These are phyloP conservation scores for Cicer judaicum DNA, from an alignment of 306 rosid species.

Conservation along the genomic window DNA sequence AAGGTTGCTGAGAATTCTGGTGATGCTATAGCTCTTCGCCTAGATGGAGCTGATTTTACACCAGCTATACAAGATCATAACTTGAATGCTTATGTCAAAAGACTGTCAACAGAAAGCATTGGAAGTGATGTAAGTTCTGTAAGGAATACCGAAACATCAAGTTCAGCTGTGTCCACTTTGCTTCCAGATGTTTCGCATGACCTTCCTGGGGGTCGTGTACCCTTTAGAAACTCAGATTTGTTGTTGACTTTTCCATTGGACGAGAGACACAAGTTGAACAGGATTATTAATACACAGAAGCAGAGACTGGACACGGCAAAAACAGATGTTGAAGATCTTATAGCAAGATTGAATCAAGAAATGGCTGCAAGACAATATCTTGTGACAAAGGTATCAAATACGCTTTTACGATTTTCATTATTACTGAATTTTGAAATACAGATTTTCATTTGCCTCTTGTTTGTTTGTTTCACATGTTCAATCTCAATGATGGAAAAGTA, in stretches of 20 bases:
- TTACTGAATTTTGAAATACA: slow-evolving; percentile 28
- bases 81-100: slow-evolving; percentile 52
- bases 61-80: slow-evolving; percentile 46
- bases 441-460: slow-evolving; percentile 29
- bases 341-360: slow-evolving; percentile 89
- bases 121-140: slow-evolving; percentile 58
- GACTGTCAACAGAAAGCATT: slow-evolving; percentile 60
- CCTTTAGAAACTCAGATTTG: slow-evolving; percentile 47
- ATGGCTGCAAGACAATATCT: slow-evolving; percentile 80
- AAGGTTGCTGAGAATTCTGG: slow-evolving; percentile 44
- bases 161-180: slow-evolving; percentile 41
- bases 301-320: slow-evolving; percentile 69
- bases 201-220: slow-evolving; percentile 51
- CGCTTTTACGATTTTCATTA: slow-evolving; percentile 16
- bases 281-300: slow-evolving; percentile 66
- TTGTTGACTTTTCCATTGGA: slow-evolving; percentile 61
- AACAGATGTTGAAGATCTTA: slow-evolving; percentile 79
- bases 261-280: slow-evolving; percentile 67
- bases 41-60: slow-evolving; percentile 71
- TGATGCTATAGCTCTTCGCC: slow-evolving; percentile 51
- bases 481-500: slow-evolving; percentile 31
- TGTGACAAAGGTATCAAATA: slow-evolving; percentile 64
- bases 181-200: slow-evolving; percentile 48
- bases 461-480: slow-evolving; percentile 9
- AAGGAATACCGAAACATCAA: slow-evolving; percentile 51